phyloP scores from a whole-genome alignment of 768 basidiomycete genomes.

The Agaricus blazei region DNA sequence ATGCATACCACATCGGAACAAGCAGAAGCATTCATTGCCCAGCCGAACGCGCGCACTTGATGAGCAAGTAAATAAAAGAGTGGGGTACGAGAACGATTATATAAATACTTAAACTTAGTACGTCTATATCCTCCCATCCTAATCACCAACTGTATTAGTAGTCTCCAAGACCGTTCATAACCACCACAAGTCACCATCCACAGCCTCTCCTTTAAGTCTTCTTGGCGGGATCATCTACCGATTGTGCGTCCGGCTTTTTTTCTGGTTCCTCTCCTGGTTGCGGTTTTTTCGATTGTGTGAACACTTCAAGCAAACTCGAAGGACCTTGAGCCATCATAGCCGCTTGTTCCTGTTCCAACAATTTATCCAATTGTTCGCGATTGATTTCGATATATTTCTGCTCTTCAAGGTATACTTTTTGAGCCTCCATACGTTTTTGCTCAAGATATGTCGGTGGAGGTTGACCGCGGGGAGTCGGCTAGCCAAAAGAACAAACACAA shows the following conservation, averaged over 20 bases:
- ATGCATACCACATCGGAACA: too few species aligned
- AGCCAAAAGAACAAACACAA: conserved; percentile 8
- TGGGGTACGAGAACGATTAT: too few species aligned
- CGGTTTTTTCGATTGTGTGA: conserved; percentile 25
- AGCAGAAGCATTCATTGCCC: too few species aligned
- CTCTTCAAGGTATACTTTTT: conserved; percentile 42
- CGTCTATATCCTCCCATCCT: background rate
- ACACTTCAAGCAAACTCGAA: conserved; percentile 42
- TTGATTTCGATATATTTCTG: conserved; percentile 44
- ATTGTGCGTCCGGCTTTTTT: background rate
- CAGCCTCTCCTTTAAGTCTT: background rate
- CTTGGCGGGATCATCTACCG: background rate
- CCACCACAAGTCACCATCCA: background rate
- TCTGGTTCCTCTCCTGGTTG: background rate
- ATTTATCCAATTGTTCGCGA: conserved; percentile 21
- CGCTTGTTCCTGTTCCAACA: conserved; percentile 27
- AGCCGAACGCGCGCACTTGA: too few species aligned
- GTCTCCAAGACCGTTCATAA: background rate
- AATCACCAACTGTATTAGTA: background rate
- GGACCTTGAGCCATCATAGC: conserved; percentile 41
- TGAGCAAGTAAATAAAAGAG: too few species aligned
- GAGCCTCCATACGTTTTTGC: conserved; percentile 46
- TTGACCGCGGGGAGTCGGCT: conserved; percentile 18
- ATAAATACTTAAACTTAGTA: too few species aligned
- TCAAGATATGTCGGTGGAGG: conserved; percentile 50